Conservation (phyloP, 352 stramenopile species). For the Phytophthora multivora region DNA sequence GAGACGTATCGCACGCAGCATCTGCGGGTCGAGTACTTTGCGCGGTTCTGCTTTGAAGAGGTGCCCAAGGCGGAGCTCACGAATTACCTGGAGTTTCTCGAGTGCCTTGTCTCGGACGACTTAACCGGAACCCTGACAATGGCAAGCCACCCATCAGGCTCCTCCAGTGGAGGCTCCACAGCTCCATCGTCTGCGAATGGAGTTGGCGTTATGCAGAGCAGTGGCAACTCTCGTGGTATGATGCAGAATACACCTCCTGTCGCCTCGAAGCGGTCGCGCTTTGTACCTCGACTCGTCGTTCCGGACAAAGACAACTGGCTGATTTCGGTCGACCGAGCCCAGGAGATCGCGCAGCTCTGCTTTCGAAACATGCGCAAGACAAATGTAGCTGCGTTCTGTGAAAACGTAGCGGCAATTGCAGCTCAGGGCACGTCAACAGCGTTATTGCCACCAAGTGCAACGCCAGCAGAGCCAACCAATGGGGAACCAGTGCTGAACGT, state of each 20-base stretch:
- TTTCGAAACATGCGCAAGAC: slow-evolving; percentile 79
- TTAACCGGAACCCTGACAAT: slow-evolving; percentile 21
- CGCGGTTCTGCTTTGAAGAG: slow-evolving; percentile 80
- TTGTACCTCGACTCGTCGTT: slow-evolving; percentile 56
- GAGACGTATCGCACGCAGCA: slow-evolving; percentile 72
- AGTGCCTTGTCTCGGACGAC: slow-evolving; percentile 74
- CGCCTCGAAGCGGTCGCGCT: slow-evolving; percentile 49
- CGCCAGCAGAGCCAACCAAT: background rate
- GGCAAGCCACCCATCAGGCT: slow-evolving; percentile 6
- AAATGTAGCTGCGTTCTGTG: slow-evolving; percentile 61
- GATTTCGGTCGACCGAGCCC: slow-evolving; percentile 66
- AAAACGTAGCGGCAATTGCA: slow-evolving; percentile 58
- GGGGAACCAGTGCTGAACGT: slow-evolving; percentile 60
- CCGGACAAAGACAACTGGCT: slow-evolving; percentile 76
- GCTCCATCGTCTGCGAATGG: slow-evolving; percentile 8
- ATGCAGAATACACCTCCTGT: slow-evolving; percentile 12
- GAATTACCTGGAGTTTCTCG: slow-evolving; percentile 79
- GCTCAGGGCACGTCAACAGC: slow-evolving; percentile 42
- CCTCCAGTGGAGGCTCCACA: too few relatives aligned
- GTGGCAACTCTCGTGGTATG: slow-evolving; percentile 12
- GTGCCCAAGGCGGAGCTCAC: slow-evolving; percentile 49
- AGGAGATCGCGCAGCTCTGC: slow-evolving; percentile 66
- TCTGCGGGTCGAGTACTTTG: slow-evolving; percentile 77
- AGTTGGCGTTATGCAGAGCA: background rate
- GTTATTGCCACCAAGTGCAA: background rate